Conservation (phyloP, 306 rosid genomes). For the Sicyos baderoa region DNA sequence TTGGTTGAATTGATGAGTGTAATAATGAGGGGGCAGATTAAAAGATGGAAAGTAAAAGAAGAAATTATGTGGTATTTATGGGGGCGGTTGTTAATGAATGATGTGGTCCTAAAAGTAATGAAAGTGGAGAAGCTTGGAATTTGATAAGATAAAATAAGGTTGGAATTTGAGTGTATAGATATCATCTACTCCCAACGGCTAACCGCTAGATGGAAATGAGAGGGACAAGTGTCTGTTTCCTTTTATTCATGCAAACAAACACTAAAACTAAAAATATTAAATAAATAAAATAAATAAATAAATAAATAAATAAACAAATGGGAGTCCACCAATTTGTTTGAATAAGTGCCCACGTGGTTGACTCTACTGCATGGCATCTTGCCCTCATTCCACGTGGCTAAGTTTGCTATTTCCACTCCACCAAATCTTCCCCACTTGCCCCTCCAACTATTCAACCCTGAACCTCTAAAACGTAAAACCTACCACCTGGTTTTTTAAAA, state of each 20-base stretch:
- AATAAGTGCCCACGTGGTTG: slow-evolving; percentile 5
- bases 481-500: too few species aligned
- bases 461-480: too few species aligned
- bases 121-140: background rate
- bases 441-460: too few species aligned
- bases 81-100: too few species aligned
- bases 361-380: background rate
- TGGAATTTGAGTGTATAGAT: too few species aligned
- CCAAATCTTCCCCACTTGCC: too few species aligned
- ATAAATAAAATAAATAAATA: too few species aligned
- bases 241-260: background rate
- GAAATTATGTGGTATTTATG: too few species aligned
- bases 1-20: too few species aligned
- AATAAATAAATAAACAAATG: background rate
- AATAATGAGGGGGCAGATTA: too few species aligned
- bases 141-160: background rate
- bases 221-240: background rate
- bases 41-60: too few species aligned
- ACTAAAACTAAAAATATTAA: too few species aligned
- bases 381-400: background rate
- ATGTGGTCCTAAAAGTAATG: background rate
- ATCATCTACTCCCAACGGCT: slow-evolving; percentile 9
- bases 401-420: background rate
- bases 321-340: background rate
- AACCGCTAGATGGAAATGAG: background rate